A percentile compares a stretch with the other conserved stretches of the same genome.
These are phyloP conservation scores for Alloteropsis semialata DNA, from an alignment of 176 grass and related monocot species.

Conservation along the genomic window DNA sequence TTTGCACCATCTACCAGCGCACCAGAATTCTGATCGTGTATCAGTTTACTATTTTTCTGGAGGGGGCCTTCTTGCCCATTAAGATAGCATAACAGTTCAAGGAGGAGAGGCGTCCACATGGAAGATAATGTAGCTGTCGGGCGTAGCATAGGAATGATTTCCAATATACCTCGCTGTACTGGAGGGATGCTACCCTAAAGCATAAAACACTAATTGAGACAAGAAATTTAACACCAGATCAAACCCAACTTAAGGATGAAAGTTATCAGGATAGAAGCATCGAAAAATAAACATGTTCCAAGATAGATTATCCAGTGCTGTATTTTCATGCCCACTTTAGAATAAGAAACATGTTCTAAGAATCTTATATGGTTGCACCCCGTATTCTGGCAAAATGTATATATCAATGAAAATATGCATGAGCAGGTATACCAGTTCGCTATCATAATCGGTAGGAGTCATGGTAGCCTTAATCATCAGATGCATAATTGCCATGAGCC, in stretches of 20 bases:
- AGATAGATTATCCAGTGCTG: background rate
- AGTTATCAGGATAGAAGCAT: slow-evolving; percentile 27
- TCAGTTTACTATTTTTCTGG: slow-evolving; percentile 50
- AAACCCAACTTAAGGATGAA: slow-evolving; percentile 13
- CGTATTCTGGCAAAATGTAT: background rate
- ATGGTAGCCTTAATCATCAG: slow-evolving; percentile 77
- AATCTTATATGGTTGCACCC: slow-evolving; percentile 1
- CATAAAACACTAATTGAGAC: slow-evolving; percentile 32
- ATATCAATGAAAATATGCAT: slow-evolving; percentile 10
- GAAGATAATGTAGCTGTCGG: slow-evolving; percentile 61
- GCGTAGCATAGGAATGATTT: slow-evolving; percentile 85
- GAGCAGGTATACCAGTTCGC: slow-evolving; percentile 65
- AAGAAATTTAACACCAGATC: background rate
- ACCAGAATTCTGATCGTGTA: slow-evolving; percentile 36
- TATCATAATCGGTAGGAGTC: slow-evolving; percentile 71
- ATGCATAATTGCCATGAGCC: slow-evolving; percentile 75
- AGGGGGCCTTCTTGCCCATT: slow-evolving; percentile 53
- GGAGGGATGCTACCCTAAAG: slow-evolving; percentile 73
- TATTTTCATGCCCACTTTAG: background rate
- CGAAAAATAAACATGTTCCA: slow-evolving; percentile 6
- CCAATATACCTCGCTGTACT: slow-evolving; percentile 75
- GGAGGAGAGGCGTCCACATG: slow-evolving; percentile 76
- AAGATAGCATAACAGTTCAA: slow-evolving; percentile 84
- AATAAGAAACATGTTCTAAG: background rate
- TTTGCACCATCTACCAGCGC: slow-evolving; percentile 28